Conservation (phyloP, 495 filamentous ascomycete genomes). For the Penicillium subrubescens region DNA sequence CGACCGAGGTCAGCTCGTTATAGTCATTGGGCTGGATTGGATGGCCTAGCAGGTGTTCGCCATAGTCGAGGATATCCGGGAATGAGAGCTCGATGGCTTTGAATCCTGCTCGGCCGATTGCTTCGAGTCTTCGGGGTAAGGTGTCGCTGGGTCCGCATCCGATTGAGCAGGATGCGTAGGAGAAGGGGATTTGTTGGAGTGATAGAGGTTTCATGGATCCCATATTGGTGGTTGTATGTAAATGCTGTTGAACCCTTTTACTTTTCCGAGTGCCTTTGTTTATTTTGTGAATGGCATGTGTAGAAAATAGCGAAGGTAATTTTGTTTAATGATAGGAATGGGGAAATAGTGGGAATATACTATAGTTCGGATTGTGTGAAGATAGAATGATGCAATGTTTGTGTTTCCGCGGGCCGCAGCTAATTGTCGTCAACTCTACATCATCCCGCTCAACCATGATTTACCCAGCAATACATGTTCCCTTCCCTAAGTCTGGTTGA, state of each 20-base stretch:
- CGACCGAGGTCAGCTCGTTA: conserved; percentile 52
- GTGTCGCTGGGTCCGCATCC: conserved; percentile 54
- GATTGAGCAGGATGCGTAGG: conserved; percentile 68
- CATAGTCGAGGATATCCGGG: conserved; percentile 72
- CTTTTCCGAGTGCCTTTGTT: too few species aligned
- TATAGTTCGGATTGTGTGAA: not conserved
- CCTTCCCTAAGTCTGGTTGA: not conserved
- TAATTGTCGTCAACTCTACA: conserved; percentile 16
- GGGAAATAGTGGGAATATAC: not conserved
- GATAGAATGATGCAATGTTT: conserved; percentile 5
- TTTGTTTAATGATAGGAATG: too few species aligned
- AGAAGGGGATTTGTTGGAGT: conserved; percentile 55
- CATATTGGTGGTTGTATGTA: conserved; percentile 12
- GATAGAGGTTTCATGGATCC: conserved; percentile 27
- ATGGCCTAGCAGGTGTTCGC: conserved; percentile 48
- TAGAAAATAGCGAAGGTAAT: not conserved
- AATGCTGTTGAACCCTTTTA: not conserved
- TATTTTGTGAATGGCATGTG: not conserved
- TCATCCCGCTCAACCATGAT: conserved; percentile 12
- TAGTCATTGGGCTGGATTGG: conserved; percentile 59
- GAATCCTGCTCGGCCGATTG: conserved; percentile 69
- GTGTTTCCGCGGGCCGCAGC: not conserved
- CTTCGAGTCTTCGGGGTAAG: conserved; percentile 65
- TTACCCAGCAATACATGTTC: not conserved
- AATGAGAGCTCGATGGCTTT: conserved; percentile 73